Evolutionary conservation across 2,329 filamentous ascomycete genomes (phyloP), one percentile per base, ranked within the genome.

Genomic region (Fusarium sororula): DNA sequence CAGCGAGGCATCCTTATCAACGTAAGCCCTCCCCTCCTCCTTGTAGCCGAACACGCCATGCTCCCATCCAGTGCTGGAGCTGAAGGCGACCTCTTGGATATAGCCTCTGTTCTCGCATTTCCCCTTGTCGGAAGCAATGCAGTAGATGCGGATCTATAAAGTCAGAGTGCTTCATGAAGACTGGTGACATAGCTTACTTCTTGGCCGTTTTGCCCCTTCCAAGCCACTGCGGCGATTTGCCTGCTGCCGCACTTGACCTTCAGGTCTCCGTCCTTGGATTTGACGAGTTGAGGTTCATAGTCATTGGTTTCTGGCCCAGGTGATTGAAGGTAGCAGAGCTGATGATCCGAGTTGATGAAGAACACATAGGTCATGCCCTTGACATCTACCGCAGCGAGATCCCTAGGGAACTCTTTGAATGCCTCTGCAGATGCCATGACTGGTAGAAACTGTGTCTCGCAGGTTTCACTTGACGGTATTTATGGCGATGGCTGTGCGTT

Each of bases 211-310:
- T 3, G 1, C 6, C 35, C 35, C 5, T 39, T 1, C 51, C 51
- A 54, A 7, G 51, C 10, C 3, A 8, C 32, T 7, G 35, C 51
- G 20, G 51, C 51, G 24, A 54, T 38, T 17, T 54, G 50, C 15
- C 32, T 53, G 9, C 48, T 53, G 17, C 30, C 30, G 48, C 48
- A 53, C 30, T 53, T 53, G 30, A 53, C 30, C n/a, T 53, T 53
- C 2, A 53, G 17, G 6, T 53, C 48, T 35, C 48, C 30, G n/a
- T 53, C 48, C 2, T 2, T 35, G 17, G 3, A 2, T 1, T 35
- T 15, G 6, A 35, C 30, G 17, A 35, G 4, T 3, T 6, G 6
- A 15, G 48, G 48, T 1, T 35, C 48, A 26, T 53, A 53, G 30
- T 53, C 48, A 3, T 53, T 5, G 6, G 30, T 35, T 20, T 6